These are phyloP conservation scores for Paraleonurus japonicus DNA, from an alignment of 257 asterid genomes.

Conservation along the genomic window DNA sequence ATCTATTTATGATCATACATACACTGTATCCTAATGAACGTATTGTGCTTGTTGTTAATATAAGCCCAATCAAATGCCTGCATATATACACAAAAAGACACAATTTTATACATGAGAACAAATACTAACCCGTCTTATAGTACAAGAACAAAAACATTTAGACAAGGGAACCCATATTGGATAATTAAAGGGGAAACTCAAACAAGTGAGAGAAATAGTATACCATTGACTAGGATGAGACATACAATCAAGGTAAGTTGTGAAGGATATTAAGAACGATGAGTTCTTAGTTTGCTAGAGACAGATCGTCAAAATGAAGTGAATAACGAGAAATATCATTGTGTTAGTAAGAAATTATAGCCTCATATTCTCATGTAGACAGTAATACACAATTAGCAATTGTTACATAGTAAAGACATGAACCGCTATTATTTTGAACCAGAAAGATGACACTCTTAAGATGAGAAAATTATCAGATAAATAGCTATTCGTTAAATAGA, in stretches of 20 bases:
- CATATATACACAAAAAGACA: constrained; percentile 11
- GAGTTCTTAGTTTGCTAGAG: not conserved
- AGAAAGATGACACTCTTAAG: not conserved
- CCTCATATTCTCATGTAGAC: not conserved
- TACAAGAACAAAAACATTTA: not conserved
- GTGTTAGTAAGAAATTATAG: not conserved
- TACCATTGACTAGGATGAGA: not conserved
- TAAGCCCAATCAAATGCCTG: constrained; percentile 99
- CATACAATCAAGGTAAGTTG: not conserved
- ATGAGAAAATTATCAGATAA: not conserved
- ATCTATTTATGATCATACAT: no score
- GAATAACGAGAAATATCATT: not conserved
- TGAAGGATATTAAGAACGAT: not conserved
- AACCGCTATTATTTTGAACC: not conserved
- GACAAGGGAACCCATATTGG: not conserved
- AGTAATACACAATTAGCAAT: not conserved
- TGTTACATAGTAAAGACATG: not conserved
- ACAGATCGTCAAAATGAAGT: not conserved
- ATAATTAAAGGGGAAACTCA: not conserved
- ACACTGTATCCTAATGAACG: no score
- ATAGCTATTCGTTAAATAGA: no score
- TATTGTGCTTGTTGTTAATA: constrained; percentile 49
- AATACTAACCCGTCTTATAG: not conserved
- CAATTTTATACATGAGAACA: not conserved
- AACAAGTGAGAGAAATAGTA: not conserved